Conservation (phyloP, 768 basidiomycete genomes). For the Russula griseocarnosa region DNA sequence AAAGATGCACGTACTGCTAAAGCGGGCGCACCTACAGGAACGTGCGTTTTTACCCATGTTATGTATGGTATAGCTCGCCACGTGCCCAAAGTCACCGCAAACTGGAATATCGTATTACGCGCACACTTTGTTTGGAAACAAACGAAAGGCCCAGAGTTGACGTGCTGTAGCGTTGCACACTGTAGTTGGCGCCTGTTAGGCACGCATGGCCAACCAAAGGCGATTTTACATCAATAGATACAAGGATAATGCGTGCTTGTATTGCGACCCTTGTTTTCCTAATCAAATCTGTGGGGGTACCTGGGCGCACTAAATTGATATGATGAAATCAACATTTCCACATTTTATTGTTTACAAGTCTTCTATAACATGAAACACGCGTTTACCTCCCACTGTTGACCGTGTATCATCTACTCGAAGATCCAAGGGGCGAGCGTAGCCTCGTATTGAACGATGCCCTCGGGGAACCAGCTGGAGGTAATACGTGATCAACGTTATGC, state of each 20-base stretch:
- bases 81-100: background rate
- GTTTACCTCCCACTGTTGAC: background rate
- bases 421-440: constrained; percentile 66
- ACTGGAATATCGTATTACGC: background rate
- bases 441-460: constrained; percentile 70
- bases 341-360: constrained; percentile 15
- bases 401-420: constrained; percentile 56
- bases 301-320: background rate
- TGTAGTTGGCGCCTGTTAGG: background rate
- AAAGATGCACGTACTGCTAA: background rate
- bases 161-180: too few relatives aligned
- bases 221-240: constrained; percentile 7
- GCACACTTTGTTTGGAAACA: background rate
- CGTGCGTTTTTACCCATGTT: constrained; percentile 1
- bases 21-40: background rate
- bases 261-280: background rate
- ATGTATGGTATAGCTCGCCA: background rate
- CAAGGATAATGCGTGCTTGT: background rate
- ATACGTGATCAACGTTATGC: constrained; percentile 20
- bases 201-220: too few relatives aligned
- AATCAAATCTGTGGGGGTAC: background rate
- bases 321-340: background rate
- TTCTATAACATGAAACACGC: constrained; percentile 1
- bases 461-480: constrained; percentile 80
- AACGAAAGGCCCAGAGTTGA: background rate